phyloP scores from a whole-genome alignment of 352 stramenopile genomes.

The Globisporangium cystogenes region DNA sequence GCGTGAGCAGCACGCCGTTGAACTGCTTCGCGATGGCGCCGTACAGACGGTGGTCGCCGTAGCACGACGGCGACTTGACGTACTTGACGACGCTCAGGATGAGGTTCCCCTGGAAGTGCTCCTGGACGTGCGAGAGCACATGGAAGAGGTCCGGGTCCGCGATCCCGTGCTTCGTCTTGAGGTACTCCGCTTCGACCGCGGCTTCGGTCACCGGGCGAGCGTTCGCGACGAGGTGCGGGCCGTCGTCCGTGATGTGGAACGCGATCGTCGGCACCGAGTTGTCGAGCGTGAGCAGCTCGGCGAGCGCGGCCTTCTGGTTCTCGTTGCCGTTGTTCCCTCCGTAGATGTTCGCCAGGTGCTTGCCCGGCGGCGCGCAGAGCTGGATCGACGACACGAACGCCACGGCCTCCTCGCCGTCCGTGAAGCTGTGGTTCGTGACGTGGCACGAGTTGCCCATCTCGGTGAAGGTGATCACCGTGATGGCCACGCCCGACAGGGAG shows the following conservation, averaged over 20 bases:
- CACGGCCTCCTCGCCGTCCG: conserved; percentile 30
- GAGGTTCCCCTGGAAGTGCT: conserved; percentile 45
- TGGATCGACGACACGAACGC: conserved; percentile 33
- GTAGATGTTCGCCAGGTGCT: no score
- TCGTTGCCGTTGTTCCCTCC: conserved; percentile 40
- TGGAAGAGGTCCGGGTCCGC: conserved; percentile 48
- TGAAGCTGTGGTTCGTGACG: conserved; percentile 59
- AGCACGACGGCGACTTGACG: no score
- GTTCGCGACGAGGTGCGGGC: conserved; percentile 40
- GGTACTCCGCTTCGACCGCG: conserved; percentile 29
- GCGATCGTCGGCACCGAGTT: conserved; percentile 44
- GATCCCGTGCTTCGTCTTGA: conserved; percentile 40
- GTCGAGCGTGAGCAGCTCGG: conserved; percentile 44
- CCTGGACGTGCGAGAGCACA: conserved; percentile 36
- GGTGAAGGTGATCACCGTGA: conserved; percentile 75
- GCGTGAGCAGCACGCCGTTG: conserved; percentile 53
- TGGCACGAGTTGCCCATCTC: conserved; percentile 46
- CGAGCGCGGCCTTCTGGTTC: conserved; percentile 64
- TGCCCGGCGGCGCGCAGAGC: conserved; percentile 40
- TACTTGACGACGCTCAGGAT: conserved; percentile 68
- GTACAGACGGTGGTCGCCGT: conserved; percentile 45
- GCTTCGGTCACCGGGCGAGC: conserved; percentile 25
- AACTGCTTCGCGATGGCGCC: conserved; percentile 56
- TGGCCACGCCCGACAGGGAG: no score
- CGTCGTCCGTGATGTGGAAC: conserved; percentile 64